Base-by-base conservation (phyloP, 2,329 filamentous ascomycete species). In the Diplodia mutila region DNA sequence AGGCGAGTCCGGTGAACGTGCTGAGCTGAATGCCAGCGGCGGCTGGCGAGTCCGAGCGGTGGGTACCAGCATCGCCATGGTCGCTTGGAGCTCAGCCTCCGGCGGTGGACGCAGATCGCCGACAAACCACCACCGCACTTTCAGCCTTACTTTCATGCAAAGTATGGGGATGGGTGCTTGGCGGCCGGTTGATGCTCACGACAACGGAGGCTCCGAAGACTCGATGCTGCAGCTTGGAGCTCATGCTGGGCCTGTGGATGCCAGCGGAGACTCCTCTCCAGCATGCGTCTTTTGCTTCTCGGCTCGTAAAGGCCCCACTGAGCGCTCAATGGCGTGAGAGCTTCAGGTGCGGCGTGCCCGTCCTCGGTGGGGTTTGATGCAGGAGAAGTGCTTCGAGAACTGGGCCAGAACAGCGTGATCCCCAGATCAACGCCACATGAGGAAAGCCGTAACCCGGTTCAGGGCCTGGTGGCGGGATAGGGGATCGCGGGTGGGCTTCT, bases 401-500 rank as follows among this genome's bases (percentile, higher is more conserved):
- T 12, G 61, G 61, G 27, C 59, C 59, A 63, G 59, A 63, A 37
- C 59, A n/a, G 25, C 39, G 52, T 42, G 49, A 65, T 65, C 61
- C 61, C 61, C 61, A 65, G 48, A 65, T 65, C 18, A 46, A 53
- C 61, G 46, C 59, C 59, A 25, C 46, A n/a, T 29, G 18, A 23
- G 39, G 57, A 64, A 64, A 25, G n/a, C 23, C n/a, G 29, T 52
- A 64, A 49, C 21, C 39, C 49, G 1, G 8, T 46, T 39, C 14
- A 23, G 25, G 61, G 21, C 27, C 12, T 25, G n/a, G 51, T 53
- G 48, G 61, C 61, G 61, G 27, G 9, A 34, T 42, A 34, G 29
- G 46, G 61, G 61, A 54, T 54, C 61, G 49, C 61, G 32, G 49
- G 37, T 65, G 49, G 61, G 61, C 53, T 65, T 25, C 42, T 65